phyloP scores from a whole-genome alignment of 306 rosid genomes.

The Cicer bijugum region DNA sequence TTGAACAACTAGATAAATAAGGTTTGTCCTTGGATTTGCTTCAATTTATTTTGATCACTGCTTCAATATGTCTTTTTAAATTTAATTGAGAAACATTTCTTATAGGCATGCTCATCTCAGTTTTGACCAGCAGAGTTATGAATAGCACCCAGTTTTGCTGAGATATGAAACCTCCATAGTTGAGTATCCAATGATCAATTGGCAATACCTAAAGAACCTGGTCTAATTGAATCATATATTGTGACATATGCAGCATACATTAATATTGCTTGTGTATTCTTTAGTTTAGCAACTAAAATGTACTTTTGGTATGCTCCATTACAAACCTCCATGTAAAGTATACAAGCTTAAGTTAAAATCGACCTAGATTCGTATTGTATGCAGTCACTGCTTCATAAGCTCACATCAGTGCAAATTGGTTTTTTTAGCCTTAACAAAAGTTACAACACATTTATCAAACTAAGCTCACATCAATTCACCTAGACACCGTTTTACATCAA shows the following conservation, averaged over 20 bases:
- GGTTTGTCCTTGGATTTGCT: constrained; percentile 28
- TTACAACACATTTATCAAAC: too few relatives aligned
- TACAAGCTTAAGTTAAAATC: not conserved
- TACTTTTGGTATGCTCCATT: constrained; percentile 7
- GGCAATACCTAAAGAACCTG: constrained; percentile 6
- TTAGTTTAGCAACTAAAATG: not conserved
- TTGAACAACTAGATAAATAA: constrained; percentile 47
- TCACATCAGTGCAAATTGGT: too few relatives aligned
- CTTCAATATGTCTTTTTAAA: not conserved
- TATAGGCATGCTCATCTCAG: constrained; percentile 25
- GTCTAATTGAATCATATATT: constrained; percentile 22
- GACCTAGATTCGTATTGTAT: too few relatives aligned
- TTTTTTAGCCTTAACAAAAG: too few relatives aligned
- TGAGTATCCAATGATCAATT: constrained; percentile 17
- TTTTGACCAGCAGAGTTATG: constrained; percentile 36
- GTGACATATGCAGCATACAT: constrained; percentile 6
- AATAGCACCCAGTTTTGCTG: constrained; percentile 13
- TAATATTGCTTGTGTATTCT: constrained; percentile 7
- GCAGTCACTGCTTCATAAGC: too few relatives aligned
- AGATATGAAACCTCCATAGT: constrained; percentile 24
- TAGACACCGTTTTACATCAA: too few relatives aligned
- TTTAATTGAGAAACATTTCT: constrained; percentile 9
- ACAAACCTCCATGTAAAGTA: not conserved
- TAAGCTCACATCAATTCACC: too few relatives aligned
- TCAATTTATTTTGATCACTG: constrained; percentile 20